These are phyloP conservation scores for Picea sitchensis DNA, from an alignment of 75 land plant genomes.

Conservation along the genomic window DNA sequence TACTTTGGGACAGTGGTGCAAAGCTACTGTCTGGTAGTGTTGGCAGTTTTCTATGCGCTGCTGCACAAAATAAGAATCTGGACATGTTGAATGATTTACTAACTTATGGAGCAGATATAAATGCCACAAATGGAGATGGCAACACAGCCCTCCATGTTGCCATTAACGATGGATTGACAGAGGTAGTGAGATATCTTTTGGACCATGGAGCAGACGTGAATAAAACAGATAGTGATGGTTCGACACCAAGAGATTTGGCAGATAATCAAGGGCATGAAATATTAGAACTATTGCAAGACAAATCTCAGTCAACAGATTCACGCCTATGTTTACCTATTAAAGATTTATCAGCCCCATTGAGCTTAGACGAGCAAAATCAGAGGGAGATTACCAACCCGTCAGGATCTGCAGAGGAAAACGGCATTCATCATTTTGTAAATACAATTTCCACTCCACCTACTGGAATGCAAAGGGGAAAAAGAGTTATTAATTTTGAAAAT, in stretches of 20 bases:
- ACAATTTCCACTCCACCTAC: not conserved
- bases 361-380: not conserved
- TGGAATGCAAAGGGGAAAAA: slow-evolving; percentile 11
- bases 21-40: slow-evolving; percentile 32
- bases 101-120: slow-evolving; percentile 57
- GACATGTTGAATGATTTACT: slow-evolving; percentile 52
- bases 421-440: slow-evolving; percentile 1
- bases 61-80: slow-evolving; percentile 50
- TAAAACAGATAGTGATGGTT: slow-evolving; percentile 24
- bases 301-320: not conserved
- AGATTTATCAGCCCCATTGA: too few species aligned
- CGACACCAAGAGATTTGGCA: slow-evolving; percentile 20
- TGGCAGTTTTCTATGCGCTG: slow-evolving; percentile 56
- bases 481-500: slow-evolving; percentile 45
- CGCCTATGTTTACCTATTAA: not conserved
- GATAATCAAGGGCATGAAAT: slow-evolving; percentile 34
- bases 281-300: slow-evolving; percentile 10
- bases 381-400: not conserved
- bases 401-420: not conserved
- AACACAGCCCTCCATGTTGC: slow-evolving; percentile 75
- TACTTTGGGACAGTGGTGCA: slow-evolving; percentile 67
- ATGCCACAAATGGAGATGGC: slow-evolving; percentile 40
- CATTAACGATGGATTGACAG: slow-evolving; percentile 36
- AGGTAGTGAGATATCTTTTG: slow-evolving; percentile 36
- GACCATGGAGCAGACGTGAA: slow-evolving; percentile 45